phyloP scores from a whole-genome alignment of 2,329 filamentous ascomycete genomes.

The Diaporthe sp. region DNA sequence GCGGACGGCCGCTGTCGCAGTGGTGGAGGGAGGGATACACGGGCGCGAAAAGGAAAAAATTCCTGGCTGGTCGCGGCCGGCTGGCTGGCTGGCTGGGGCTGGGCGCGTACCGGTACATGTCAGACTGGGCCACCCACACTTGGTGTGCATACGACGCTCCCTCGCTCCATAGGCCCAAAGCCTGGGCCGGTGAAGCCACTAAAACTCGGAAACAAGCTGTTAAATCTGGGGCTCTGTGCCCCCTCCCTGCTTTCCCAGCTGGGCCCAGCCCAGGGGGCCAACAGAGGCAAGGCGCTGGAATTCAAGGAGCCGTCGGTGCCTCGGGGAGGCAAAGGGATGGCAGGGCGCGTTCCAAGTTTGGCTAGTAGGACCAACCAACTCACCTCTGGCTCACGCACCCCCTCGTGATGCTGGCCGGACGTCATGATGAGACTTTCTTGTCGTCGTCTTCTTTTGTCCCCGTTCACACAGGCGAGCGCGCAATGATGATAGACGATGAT shows the following conservation, averaged over 20 bases:
- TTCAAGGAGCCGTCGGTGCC: slow-evolving; percentile 25
- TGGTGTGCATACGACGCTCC: slow-evolving; percentile 32
- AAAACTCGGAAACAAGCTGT: slow-evolving; percentile 34
- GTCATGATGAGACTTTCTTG: slow-evolving; percentile 36
- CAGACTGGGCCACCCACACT: slow-evolving; percentile 39
- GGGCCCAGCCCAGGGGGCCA: slow-evolving; percentile 20
- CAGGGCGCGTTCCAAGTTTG: slow-evolving; percentile 34
- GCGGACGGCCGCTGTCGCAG: slow-evolving; percentile 35
- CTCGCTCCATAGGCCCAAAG: slow-evolving; percentile 40
- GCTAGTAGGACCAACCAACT: slow-evolving; percentile 36
- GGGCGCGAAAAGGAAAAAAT: slow-evolving; percentile 34
- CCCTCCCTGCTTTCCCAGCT: slow-evolving; percentile 37
- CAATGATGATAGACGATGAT: background rate
- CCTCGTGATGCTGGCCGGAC: slow-evolving; percentile 20
- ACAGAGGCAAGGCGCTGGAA: slow-evolving; percentile 23
- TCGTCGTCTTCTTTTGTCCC: slow-evolving; percentile 5
- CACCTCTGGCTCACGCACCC: slow-evolving; percentile 22
- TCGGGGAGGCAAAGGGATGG: slow-evolving; percentile 32
- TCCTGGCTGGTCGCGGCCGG: slow-evolving; percentile 32
- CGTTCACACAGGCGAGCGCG: background rate
- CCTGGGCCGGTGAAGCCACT: slow-evolving; percentile 40
- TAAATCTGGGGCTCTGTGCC: slow-evolving; percentile 39
- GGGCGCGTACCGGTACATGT: slow-evolving; percentile 39
- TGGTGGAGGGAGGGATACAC: slow-evolving; percentile 34
- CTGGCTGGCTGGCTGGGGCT: slow-evolving; percentile 4